phyloP scores from a whole-genome alignment of 2,329 filamentous ascomycete genomes.

The Cladosporium velox region DNA sequence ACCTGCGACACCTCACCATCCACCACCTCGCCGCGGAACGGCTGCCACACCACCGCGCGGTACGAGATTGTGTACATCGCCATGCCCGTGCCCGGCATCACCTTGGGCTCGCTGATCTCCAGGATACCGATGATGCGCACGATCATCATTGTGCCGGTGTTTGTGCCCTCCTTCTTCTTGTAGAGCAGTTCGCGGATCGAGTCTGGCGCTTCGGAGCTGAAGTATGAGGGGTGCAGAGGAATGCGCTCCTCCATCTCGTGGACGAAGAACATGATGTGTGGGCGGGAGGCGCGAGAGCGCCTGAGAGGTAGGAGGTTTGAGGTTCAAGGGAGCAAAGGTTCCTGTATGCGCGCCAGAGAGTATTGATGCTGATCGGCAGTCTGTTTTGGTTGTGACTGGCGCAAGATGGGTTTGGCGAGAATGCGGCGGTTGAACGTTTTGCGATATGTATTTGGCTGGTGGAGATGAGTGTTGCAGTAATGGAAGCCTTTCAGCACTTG shows the following conservation, averaged over 20 bases:
- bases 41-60: slow-evolving; percentile 94
- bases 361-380: slow-evolving; percentile 2
- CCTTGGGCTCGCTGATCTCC: slow-evolving; percentile 82
- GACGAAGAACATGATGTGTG: slow-evolving; percentile 83
- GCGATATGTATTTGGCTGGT: not conserved
- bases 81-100: slow-evolving; percentile 85
- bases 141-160: slow-evolving; percentile 94
- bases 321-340: not conserved
- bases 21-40: slow-evolving; percentile 97
- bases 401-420: not conserved
- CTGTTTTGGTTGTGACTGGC: not conserved
- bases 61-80: slow-evolving; percentile 95
- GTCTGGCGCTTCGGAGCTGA: slow-evolving; percentile 89
- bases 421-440: not conserved
- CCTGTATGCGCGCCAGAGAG: not conserved
- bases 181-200: slow-evolving; percentile 87
- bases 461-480: slow-evolving; percentile 7
- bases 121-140: slow-evolving; percentile 97
- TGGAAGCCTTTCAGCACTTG: slow-evolving; percentile 30
- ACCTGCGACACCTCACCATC: slow-evolving; percentile 92
- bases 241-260: slow-evolving; percentile 95
- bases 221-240: slow-evolving; percentile 94
- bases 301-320: not conserved
- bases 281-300: not conserved
- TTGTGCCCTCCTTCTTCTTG: slow-evolving; percentile 91